Percentiles rank a stretch among this genome's conserved stretches.
phyloP scores from a whole-genome alignment of 2,329 filamentous ascomycete genomes.

The Boeremia exigua region DNA sequence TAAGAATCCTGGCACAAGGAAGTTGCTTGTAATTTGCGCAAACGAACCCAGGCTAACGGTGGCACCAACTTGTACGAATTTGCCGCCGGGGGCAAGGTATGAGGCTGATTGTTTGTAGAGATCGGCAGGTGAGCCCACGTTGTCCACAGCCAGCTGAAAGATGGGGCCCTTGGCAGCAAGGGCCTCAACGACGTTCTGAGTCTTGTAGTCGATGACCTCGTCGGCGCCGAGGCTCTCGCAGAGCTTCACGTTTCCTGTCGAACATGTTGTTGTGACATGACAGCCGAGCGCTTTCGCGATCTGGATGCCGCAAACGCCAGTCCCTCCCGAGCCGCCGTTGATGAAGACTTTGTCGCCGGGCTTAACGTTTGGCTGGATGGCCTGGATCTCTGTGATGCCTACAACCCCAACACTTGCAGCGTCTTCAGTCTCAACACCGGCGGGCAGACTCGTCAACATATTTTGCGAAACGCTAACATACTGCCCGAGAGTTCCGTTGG shows the following conservation, averaged over 20 bases:
- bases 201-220: conserved; percentile 67
- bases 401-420: conserved; percentile 47
- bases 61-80: conserved; percentile 51
- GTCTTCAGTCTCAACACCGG: conserved; percentile 39
- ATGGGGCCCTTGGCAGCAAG: conserved; percentile 57
- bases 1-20: conserved; percentile 54
- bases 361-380: conserved; percentile 46
- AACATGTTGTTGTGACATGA: conserved; percentile 66
- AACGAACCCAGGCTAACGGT: conserved; percentile 27
- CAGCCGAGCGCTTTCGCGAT: conserved; percentile 67
- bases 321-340: conserved; percentile 69
- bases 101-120: conserved; percentile 61
- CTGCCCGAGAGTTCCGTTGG: conserved; percentile 48
- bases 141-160: conserved; percentile 64
- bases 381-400: conserved; percentile 50
- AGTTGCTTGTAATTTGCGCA: conserved; percentile 44
- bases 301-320: conserved; percentile 66
- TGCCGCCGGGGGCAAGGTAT: conserved; percentile 58
- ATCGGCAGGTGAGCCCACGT: conserved; percentile 58
- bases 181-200: conserved; percentile 54
- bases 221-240: conserved; percentile 67
- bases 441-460: conserved; percentile 32
- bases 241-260: conserved; percentile 62
- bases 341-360: conserved; percentile 63
- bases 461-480: conserved; percentile 40